phyloP scores from a whole-genome alignment of 1,284 basidiomycete genomes.

The Austroboletus novae-zelandiae region DNA sequence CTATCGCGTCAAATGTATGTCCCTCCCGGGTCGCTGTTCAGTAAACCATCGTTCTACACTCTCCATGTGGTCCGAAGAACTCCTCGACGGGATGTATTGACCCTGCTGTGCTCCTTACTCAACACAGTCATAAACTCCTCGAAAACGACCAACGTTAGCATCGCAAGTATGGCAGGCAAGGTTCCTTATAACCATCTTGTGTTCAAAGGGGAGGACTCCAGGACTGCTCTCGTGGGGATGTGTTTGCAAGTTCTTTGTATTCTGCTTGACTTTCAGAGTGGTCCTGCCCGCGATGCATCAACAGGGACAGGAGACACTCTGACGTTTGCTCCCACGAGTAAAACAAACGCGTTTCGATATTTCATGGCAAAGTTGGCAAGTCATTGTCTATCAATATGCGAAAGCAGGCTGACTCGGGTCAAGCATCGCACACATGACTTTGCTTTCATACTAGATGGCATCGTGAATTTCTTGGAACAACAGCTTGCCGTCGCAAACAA shows the following conservation, averaged over 20 bases:
- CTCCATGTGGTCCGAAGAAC: conserved; percentile 75
- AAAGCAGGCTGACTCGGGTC: conserved; percentile 9
- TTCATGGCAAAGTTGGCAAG: conserved; percentile 84
- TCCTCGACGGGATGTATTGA: conserved; percentile 78
- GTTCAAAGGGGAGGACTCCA: conserved; percentile 81
- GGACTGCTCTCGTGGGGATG: conserved; percentile 66
- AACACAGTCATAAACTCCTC: conserved; percentile 83
- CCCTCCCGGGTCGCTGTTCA: conserved; percentile 66
- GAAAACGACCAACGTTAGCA: conserved; percentile 44
- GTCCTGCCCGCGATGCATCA: conserved; percentile 56
- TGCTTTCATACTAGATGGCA: conserved; percentile 74
- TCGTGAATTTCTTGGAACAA: conserved; percentile 69
- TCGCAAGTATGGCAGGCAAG: conserved; percentile 63
- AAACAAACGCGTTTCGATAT: conserved; percentile 86
- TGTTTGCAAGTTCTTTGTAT: conserved; percentile 76
- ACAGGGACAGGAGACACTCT: conserved; percentile 43
- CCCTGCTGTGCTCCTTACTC: conserved; percentile 85
- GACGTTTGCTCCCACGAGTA: conserved; percentile 51
- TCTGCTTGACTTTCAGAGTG: conserved; percentile 81
- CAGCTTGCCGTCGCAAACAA: conserved; percentile 73
- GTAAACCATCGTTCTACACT: conserved; percentile 71
- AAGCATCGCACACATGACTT: conserved; percentile 90
- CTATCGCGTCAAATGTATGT: conserved; percentile 87
- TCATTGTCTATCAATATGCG: conserved; percentile 12
- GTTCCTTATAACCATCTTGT: conserved; percentile 88